These are phyloP conservation scores for Phaseolus coccineus DNA, from an alignment of 331 rosid species.

Conservation along the genomic window DNA sequence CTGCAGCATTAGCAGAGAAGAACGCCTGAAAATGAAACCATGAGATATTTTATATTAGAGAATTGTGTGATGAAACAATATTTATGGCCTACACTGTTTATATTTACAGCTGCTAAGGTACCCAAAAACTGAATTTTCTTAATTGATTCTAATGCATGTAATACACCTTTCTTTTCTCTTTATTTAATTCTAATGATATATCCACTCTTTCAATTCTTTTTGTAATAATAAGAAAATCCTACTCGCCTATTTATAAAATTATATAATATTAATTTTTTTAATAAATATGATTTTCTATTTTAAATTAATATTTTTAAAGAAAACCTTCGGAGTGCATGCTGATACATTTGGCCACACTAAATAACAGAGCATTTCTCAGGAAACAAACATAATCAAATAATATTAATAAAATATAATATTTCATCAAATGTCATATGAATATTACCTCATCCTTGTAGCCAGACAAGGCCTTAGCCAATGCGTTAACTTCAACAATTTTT, in stretches of 20 bases:
- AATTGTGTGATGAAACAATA: conserved; percentile 15
- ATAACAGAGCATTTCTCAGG: background rate
- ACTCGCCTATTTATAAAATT: background rate
- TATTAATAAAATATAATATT: background rate
- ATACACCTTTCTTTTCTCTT: background rate
- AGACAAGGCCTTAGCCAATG: conserved; percentile 86
- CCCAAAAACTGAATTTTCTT: background rate
- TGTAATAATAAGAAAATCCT: background rate
- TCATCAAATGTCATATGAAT: conserved; percentile 4
- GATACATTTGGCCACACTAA: background rate
- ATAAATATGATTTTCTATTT: background rate
- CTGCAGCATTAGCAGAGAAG: conserved; percentile 76
- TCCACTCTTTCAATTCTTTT: background rate
- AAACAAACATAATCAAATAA: background rate
- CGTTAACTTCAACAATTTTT: conserved; percentile 90
- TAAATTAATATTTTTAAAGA: background rate
- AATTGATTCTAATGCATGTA: background rate
- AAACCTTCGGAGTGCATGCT: background rate
- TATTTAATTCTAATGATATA: background rate
- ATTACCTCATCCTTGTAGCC: conserved; percentile 86
- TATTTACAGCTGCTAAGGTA: conserved; percentile 2
- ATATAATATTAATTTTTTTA: background rate
- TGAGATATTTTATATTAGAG: conserved; percentile 6
- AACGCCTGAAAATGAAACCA: conserved; percentile 63
- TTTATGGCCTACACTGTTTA: background rate